phyloP scores from a whole-genome alignment of 164 flowering plant genomes.

The Nymphaea colorata region DNA sequence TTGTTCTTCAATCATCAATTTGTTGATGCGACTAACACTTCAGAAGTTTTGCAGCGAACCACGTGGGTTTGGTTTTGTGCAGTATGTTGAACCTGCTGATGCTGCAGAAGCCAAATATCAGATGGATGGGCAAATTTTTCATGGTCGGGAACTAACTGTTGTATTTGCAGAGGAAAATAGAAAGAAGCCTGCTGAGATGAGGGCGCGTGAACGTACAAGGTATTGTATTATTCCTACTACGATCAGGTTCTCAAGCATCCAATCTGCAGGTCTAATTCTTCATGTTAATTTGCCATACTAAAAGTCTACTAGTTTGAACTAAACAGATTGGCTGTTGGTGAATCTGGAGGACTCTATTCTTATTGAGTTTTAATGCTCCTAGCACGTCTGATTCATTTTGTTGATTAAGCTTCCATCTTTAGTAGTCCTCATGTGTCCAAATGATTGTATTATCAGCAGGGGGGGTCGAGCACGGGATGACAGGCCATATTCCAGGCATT shows the following conservation, averaged over 20 bases:
- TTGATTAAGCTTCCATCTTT: not conserved
- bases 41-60: constrained; percentile 45
- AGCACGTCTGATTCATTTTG: not conserved
- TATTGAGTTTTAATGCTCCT: not conserved
- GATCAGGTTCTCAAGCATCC: not conserved
- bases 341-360: no score
- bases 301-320: not conserved
- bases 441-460: constrained; percentile 5
- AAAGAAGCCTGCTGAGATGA: constrained; percentile 84
- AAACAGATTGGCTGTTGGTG: not conserved
- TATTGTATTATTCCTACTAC: constrained; percentile 1
- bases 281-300: not conserved
- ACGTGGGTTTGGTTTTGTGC: constrained; percentile 96
- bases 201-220: constrained; percentile 68
- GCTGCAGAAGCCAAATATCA: constrained; percentile 89
- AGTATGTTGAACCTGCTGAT: constrained; percentile 79
- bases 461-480: constrained; percentile 26
- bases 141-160: constrained; percentile 79
- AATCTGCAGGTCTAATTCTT: not conserved
- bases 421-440: not conserved
- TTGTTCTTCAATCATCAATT: not conserved
- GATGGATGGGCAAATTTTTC: constrained; percentile 86
- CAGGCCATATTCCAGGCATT: constrained; percentile 3
- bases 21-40: not conserved
- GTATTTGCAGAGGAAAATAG: constrained; percentile 92